These are phyloP conservation scores for Arctostaphylos glauca DNA, from an alignment of 148 eudicot species.

Conservation along the genomic window DNA sequence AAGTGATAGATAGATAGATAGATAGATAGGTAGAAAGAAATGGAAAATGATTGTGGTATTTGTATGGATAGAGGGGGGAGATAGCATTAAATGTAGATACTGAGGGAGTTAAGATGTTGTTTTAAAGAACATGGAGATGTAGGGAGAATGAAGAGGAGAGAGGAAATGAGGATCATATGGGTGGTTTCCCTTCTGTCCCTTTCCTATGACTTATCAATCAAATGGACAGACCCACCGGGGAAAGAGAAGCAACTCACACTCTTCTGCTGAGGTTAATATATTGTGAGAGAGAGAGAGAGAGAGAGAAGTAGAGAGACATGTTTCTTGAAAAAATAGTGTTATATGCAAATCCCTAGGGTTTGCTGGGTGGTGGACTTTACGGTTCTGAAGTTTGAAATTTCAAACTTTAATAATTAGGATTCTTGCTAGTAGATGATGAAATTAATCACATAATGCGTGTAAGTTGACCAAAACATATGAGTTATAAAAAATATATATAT, in stretches of 20 bases:
- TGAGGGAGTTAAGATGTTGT: conserved; percentile 19
- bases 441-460: too few relatives aligned
- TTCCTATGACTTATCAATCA: conserved; percentile 10
- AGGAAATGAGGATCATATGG: conserved; percentile 22
- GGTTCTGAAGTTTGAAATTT: too few relatives aligned
- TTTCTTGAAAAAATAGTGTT: not conserved
- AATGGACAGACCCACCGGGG: conserved; percentile 8
- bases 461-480: too few relatives aligned
- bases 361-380: not conserved
- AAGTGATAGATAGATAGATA: not conserved
- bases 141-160: conserved; percentile 22
- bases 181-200: conserved; percentile 24
- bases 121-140: conserved; percentile 28
- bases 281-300: not conserved
- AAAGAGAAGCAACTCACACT: conserved; percentile 5
- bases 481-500: too few relatives aligned
- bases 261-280: not conserved
- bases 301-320: not conserved
- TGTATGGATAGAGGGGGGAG: not conserved
- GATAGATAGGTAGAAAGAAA: not conserved
- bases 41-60: not conserved
- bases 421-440: too few relatives aligned
- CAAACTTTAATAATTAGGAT: too few relatives aligned
- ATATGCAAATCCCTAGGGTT: not conserved
- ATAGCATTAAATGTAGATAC: conserved; percentile 24